Evolutionary conservation across 148 eudicot genomes (phyloP), one percentile per base, ranked within the genome.

Genomic region (Persicaria maculosa): DNA sequence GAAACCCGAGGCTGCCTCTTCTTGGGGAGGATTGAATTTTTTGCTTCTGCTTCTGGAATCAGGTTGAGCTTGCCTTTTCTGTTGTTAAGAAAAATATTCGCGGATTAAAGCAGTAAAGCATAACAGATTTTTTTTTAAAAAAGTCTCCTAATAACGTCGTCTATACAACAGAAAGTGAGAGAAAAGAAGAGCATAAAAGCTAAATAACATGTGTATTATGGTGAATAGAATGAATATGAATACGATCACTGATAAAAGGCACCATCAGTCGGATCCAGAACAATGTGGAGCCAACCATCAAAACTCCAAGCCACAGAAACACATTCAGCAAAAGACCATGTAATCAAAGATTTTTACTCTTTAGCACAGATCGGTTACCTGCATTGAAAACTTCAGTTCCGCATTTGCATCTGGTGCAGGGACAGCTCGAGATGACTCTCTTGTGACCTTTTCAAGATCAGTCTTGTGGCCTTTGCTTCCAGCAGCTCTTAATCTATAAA

Each of bases 391-490:
- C 65, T 77, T 88, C 58, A 92, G 78, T 79, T 92, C 98, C 53
- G 97, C 97, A 87, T 92, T 92, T 46, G 96, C 93, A 78, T 90
- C 88, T 20, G 98, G 97, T 72, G 98, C 98, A 57, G 97, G 96
- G 68, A 87, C 78, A 4, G 98, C 97, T 76, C 91, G 91, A 79
- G 97, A 90, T 2, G 2, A 48, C 76, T 90, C 93, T 84, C 84
- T 84, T 22, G 88, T 69, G 75, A 81, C 88, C 77, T 80, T 86
- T 76, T 94, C 98, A 44, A 52, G 82, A 50, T 85, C 93, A 79
- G 74, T 64, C 75, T 84, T 84, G 50, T 84, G 86, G 69, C 81
- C 90, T 86, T 83, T 89, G 75, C 75, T 77, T 5, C 92, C 87
- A 44, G 90, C 88, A 36, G 85, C 87, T 46, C 84, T 88, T 86